Percentiles rank a stretch among this genome's conserved stretches.
Conservation (phyloP, 257 asterid species). For the Ocimum tenuiflorum region DNA sequence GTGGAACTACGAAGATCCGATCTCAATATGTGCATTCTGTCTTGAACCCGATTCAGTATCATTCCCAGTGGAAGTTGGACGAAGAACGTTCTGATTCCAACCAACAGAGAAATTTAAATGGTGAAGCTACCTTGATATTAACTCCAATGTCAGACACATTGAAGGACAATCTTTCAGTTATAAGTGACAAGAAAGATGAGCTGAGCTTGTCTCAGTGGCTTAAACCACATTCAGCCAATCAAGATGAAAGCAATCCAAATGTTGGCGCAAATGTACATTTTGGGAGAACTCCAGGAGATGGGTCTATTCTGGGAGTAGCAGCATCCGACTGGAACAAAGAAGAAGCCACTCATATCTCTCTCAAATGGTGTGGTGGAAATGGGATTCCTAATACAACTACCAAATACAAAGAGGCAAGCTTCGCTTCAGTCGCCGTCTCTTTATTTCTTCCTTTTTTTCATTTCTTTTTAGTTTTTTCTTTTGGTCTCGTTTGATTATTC, state of each 20-base stretch:
- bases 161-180: constrained; percentile 26
- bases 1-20: constrained; percentile 43
- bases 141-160: constrained; percentile 13
- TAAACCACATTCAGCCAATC: constrained; percentile 26
- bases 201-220: constrained; percentile 51
- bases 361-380: constrained; percentile 76
- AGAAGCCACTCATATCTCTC: constrained; percentile 41
- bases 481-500: neutral
- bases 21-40: constrained; percentile 61
- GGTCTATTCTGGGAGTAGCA: constrained; percentile 79
- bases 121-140: no score
- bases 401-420: constrained; percentile 80
- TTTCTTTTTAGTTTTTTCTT: neutral
- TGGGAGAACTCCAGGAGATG: constrained; percentile 53
- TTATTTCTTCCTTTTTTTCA: neutral
- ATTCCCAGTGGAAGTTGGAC: constrained; percentile 30
- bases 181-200: constrained; percentile 32
- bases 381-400: constrained; percentile 86
- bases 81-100: constrained; percentile 32
- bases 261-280: constrained; percentile 19
- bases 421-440: neutral
- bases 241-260: constrained; percentile 22
- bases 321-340: constrained; percentile 76
- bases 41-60: constrained; percentile 39
- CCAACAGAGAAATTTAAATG: constrained; percentile 20